These are phyloP conservation scores for Ogataea methanolica DNA, from an alignment of 805 yeast genomes.

Conservation along the genomic window DNA sequence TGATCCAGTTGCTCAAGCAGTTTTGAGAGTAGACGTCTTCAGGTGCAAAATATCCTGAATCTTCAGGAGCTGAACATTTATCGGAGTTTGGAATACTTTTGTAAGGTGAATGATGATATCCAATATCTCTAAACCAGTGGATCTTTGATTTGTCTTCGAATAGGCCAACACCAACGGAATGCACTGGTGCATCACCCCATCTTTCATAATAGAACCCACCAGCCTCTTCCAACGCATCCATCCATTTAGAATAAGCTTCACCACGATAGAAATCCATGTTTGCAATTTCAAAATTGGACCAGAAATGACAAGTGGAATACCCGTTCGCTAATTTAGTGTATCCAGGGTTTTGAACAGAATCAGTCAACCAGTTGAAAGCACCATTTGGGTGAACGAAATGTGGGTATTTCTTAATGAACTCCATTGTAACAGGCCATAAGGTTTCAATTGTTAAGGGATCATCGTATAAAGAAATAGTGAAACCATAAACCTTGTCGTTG, in stretches of 20 bases:
- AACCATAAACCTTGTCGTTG: slow-evolving; percentile 70
- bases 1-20: slow-evolving; percentile 33
- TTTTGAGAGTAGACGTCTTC: slow-evolving; percentile 31
- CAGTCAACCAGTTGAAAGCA: slow-evolving; percentile 53
- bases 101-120: slow-evolving; percentile 73
- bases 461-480: slow-evolving; percentile 66
- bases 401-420: slow-evolving; percentile 54
- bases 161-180: slow-evolving; percentile 66
- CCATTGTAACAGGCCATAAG: slow-evolving; percentile 67
- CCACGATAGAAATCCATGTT: slow-evolving; percentile 76
- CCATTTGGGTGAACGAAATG: slow-evolving; percentile 56
- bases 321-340: slow-evolving; percentile 36
- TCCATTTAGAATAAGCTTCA: slow-evolving; percentile 65
- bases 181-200: slow-evolving; percentile 95
- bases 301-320: slow-evolving; percentile 71
- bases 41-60: slow-evolving; percentile 31
- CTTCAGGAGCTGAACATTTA: slow-evolving; percentile 36
- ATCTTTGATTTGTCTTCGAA: slow-evolving; percentile 67
- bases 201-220: slow-evolving; percentile 87
- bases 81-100: slow-evolving; percentile 70
- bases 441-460: slow-evolving; percentile 60
- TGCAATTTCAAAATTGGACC: slow-evolving; percentile 86
- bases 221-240: slow-evolving; percentile 59
- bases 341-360: slow-evolving; percentile 46
- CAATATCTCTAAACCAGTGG: slow-evolving; percentile 87